Percentiles rank a stretch among this genome's conserved stretches.
Conservation (phyloP, 2,329 filamentous ascomycete genomes). For the Penicillium janthinellum region DNA sequence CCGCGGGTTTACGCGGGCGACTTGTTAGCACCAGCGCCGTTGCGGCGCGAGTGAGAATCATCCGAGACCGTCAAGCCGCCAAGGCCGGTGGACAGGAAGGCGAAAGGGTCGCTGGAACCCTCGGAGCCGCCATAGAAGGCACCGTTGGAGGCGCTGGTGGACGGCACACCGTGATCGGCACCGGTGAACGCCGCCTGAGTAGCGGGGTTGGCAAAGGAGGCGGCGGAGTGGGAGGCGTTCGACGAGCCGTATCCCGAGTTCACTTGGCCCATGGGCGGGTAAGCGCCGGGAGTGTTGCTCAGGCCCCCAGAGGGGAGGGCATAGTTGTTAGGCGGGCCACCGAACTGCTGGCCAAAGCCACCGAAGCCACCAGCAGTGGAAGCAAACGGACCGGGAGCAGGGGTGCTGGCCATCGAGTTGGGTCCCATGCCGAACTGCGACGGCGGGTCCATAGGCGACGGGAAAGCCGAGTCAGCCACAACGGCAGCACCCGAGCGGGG, state of each 20-base stretch:
- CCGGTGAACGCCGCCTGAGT: conserved; percentile 94
- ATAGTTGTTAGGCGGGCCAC: conserved; percentile 79
- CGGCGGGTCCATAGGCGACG: conserved; percentile 83
- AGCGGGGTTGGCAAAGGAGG: conserved; percentile 88
- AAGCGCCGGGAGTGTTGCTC: conserved; percentile 74
- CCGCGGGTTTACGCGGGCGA: conserved; percentile 42
- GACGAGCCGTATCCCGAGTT: conserved; percentile 79
- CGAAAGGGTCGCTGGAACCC: conserved; percentile 62
- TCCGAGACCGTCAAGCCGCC: conserved; percentile 59
- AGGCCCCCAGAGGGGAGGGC: conserved; percentile 78
- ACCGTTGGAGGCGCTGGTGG: conserved; percentile 74
- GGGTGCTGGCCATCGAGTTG: conserved; percentile 81
- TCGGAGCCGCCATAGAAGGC: conserved; percentile 63
- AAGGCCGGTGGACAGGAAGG: conserved; percentile 63
- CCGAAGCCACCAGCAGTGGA: conserved; percentile 69
- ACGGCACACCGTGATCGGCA: conserved; percentile 77
- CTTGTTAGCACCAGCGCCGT: conserved; percentile 49
- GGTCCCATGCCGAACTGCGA: conserved; percentile 84
- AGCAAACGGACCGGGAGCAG: conserved; percentile 75
- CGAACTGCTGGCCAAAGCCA: conserved; percentile 76
- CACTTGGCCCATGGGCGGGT: conserved; percentile 68
- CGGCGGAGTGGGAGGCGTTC: conserved; percentile 76
- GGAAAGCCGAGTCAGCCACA: conserved; percentile 89
- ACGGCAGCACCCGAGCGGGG: conserved; percentile 92
- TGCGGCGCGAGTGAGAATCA: conserved; percentile 49